Evolutionary conservation across 2,329 filamentous ascomycete genomes (phyloP), one percentile per base, ranked within the genome.

Genomic region (Calonectria pseudoturangicola): DNA sequence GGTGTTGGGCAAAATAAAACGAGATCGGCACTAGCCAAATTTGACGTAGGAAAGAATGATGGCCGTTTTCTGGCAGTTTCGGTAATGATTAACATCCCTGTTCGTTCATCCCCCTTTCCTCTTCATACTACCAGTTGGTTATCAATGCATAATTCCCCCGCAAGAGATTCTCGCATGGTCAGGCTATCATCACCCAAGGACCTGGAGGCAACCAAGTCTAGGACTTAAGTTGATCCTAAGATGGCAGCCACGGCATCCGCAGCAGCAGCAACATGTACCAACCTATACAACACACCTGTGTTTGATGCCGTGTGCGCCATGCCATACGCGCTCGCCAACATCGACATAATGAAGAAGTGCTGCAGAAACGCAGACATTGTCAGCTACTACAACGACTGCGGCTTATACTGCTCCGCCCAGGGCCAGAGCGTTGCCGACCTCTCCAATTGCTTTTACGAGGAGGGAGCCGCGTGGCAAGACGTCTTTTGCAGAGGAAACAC

Each of bases 361-460:
- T 89, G 87, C 82, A 81, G 82, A 25, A 73, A 80, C n/a, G 85
- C 86, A 60, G 79, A 83, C 18, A 81, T 88, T 33, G 78, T 85
- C 48, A 81, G 82, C 73, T 88, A 88, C 84, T 82, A 86, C 75
- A 78, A 84, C 79, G 81, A 84, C 78, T 89, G 87, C 82, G 86
- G 85, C 39, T 77, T 88, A 67, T 89, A 88, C 85, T 89, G 87
- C 79, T 84, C 78, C 51, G 79, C 79, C 58, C 68, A 74, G 10
- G 79, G 62, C 48, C 71, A 82, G 75, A 79, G 69, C 56, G 75
- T 79, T 51, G 72, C 74, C 51, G 78, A 81, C 68, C 74, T 82
- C 28, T 73, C 75, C 25, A 64, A 75, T 33, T 89, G 87, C 74
- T 77, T 88, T 12, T 82, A 79, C 64, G 75, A 79, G 30, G 77